Evolutionary conservation across 1,284 basidiomycete species (phyloP), one percentile per base, ranked within the genome.

Genomic region (Irpex rosettiformis): DNA sequence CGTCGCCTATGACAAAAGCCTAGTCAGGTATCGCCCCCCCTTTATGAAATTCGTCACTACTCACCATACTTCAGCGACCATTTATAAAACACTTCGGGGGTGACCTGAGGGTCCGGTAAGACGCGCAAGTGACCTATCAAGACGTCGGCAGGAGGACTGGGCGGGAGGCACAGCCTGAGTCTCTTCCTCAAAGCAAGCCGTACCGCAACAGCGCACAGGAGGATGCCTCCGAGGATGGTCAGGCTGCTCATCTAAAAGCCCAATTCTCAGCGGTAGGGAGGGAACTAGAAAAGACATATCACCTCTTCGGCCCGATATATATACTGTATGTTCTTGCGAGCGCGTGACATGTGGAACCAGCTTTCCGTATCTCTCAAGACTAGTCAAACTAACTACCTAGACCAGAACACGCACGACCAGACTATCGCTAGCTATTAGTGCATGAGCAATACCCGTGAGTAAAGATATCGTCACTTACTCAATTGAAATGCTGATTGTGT

Each of bases 61-160:
- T 51, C 18, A 57, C 56, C 51, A 24, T 53, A 53, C 24, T 57
- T 37, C 6, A 37, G 49, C 2, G 49, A 40, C 56, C 56, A 57
- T 27, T 52, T 13, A 11, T 45, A 30, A 28, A 55, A 33, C 10
- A 16, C 42, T n/a, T 22, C 24, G 8, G 21, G 54, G 11, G 40
- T n/a, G 24, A 24, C 24, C 16, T 45, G 11, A 6, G 37, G 25
- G 40, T 47, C 43, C 22, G 54, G 54, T 11, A 45, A 45, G 11
- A 45, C 24, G 10, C 54, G 54, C 37, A 30, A 21, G 37, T 55
- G 33, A 2, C 54, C 54, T 25, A 55, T 42, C 16, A 55, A 2
- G n/a, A 40, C 37, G 22, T 55, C 54, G 6, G 24, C n/a, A 29
- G 54, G 54, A 13, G 54, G 54, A 16, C 54, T 40, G 22, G 43